A percentile compares a stretch with the other conserved stretches of the same genome.
Evolutionary conservation across 495 filamentous ascomycete species (phyloP).

Genomic region (Hypomontagnella submonticulosa): DNA sequence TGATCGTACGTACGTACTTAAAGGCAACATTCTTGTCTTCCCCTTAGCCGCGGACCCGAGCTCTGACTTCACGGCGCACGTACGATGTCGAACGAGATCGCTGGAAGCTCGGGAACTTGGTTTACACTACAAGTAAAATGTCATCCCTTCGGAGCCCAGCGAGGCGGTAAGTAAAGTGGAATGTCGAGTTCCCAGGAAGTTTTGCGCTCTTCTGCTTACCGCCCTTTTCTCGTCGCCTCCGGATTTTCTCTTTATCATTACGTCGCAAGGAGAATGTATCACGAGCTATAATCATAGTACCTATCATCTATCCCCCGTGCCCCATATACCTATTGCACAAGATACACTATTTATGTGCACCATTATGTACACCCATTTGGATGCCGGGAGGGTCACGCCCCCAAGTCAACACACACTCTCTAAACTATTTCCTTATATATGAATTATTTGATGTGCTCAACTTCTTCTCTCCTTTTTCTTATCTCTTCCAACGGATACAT

Average conservation of each 20-base stretch:
- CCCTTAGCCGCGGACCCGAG: background rate
- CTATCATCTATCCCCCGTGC: too few species aligned
- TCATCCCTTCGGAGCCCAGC: constrained; percentile 20
- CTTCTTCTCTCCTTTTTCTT: constrained; percentile 6
- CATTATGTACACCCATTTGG: background rate
- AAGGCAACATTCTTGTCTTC: background rate
- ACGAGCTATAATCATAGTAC: constrained; percentile 12
- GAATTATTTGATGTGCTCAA: background rate
- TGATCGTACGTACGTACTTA: constrained; percentile 17
- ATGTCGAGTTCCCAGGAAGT: background rate
- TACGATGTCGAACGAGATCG: constrained; percentile 43
- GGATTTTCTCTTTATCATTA: constrained; percentile 27
- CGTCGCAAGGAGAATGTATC: constrained; percentile 21
- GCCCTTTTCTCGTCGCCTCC: constrained; percentile 19
- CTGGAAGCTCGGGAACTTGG: background rate
- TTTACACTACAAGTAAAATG: background rate
- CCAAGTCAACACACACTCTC: constrained; percentile 15
- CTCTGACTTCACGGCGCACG: constrained; percentile 18
- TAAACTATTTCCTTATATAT: constrained; percentile 3
- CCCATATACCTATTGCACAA: too few species aligned
- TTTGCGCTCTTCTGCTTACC: constrained; percentile 19
- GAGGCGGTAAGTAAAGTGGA: constrained; percentile 8
- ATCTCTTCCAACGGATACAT: background rate
- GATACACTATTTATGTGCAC: too few species aligned
- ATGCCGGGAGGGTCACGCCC: constrained; percentile 22